A percentile compares a stretch with the other conserved stretches of the same genome.
Evolutionary conservation across 139 green algal genomes (phyloP).

Genomic region (Edaphochlamys debaryana): DNA sequence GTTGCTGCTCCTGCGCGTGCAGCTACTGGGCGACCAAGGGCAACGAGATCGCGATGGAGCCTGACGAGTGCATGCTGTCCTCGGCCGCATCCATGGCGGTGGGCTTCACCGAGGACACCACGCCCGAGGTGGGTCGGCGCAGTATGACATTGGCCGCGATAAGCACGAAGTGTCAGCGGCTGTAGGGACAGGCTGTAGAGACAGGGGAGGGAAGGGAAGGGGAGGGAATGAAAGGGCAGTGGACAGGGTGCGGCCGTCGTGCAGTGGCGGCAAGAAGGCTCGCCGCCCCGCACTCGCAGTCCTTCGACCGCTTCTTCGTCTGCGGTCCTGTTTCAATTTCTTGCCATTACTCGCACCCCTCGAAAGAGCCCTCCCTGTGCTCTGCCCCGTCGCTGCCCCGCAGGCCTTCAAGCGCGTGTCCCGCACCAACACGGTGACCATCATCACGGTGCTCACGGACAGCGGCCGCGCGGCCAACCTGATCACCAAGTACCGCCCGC

Average conservation of each 20-base stretch:
- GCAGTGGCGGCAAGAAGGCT: no score
- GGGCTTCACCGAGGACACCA: conserved; percentile 51
- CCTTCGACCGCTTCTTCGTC: no score
- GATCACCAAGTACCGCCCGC: conserved; percentile 76
- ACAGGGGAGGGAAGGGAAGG: no score
- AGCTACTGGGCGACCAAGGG: conserved; percentile 48
- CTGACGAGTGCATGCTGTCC: conserved; percentile 50
- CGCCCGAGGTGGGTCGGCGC: conserved; percentile 15
- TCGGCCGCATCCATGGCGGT: conserved; percentile 52
- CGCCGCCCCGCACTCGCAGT: no score
- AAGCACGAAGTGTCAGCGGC: no score
- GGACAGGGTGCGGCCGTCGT: no score
- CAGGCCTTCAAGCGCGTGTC: conserved; percentile 29
- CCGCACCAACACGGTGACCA: not conserved
- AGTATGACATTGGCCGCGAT: no score
- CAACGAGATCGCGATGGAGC: conserved; percentile 43
- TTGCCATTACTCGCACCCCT: no score
- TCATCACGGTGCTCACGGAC: conserved; percentile 31
- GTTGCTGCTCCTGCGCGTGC: not conserved
- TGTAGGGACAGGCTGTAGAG: no score
- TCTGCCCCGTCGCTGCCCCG: not conserved
- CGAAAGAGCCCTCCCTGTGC: no score
- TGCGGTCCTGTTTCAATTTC: no score
- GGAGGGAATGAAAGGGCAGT: no score
- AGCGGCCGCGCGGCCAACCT: conserved; percentile 51